phyloP scores from a whole-genome alignment of 2,329 filamentous ascomycete genomes.

The Epicoccum nigrum region DNA sequence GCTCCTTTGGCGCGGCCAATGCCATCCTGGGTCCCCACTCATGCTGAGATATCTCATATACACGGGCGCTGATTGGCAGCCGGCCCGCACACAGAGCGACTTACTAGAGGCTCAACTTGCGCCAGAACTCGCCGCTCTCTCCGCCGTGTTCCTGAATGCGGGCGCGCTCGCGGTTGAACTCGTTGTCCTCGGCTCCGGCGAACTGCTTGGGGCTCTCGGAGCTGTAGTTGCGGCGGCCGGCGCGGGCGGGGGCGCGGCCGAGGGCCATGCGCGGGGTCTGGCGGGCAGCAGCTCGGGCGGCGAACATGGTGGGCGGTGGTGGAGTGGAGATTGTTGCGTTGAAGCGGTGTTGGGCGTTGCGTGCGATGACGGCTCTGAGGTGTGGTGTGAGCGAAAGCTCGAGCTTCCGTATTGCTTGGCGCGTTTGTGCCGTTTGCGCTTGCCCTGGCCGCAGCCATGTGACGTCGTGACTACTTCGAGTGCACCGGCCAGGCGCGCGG shows the following conservation, averaged over 20 bases:
- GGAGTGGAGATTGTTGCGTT: constrained; percentile 36
- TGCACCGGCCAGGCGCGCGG: constrained; percentile 18
- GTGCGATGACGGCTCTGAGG: constrained; percentile 31
- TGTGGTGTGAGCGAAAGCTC: constrained; percentile 24
- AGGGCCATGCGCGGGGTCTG: constrained; percentile 64
- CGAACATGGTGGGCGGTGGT: constrained; percentile 41
- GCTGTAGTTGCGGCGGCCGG: constrained; percentile 72
- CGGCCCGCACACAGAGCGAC: constrained; percentile 44
- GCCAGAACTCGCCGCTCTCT: constrained; percentile 87
- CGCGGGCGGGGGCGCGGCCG: constrained; percentile 64
- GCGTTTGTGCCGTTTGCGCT: constrained; percentile 29
- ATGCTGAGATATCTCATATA: constrained; percentile 7
- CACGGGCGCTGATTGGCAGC: constrained; percentile 13
- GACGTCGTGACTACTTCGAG: constrained; percentile 29
- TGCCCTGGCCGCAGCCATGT: constrained; percentile 17
- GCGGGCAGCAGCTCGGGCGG: constrained; percentile 42
- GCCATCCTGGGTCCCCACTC: neutral
- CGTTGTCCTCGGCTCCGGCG: constrained; percentile 74
- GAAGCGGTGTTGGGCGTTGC: constrained; percentile 13
- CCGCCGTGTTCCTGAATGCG: constrained; percentile 90
- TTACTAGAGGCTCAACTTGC: constrained; percentile 95
- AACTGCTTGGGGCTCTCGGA: constrained; percentile 64
- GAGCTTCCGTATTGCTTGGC: constrained; percentile 28
- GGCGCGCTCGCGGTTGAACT: constrained; percentile 89
- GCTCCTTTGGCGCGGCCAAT: constrained; percentile 7